phyloP scores from a whole-genome alignment of 2,329 filamentous ascomycete genomes.

The Ophiosphaerella narmari region DNA sequence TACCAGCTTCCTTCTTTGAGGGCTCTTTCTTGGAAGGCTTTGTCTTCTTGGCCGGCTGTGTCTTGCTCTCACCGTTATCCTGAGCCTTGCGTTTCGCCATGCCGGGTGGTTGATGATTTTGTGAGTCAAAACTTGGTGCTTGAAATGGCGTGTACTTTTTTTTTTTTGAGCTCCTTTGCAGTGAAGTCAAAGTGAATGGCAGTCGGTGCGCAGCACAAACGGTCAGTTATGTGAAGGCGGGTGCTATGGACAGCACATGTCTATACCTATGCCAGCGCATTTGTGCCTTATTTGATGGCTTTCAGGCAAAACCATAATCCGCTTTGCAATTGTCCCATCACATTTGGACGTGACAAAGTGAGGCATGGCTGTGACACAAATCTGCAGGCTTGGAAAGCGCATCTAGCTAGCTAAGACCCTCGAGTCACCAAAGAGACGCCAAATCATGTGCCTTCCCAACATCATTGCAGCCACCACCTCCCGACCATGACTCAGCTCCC shows the following conservation, averaged over 20 bases:
- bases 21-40: neutral
- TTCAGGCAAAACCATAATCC: no score
- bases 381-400: neutral
- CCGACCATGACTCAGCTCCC: no score
- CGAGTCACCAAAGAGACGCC: neutral
- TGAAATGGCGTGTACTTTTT: neutral
- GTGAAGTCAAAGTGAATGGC: neutral
- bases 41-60: neutral
- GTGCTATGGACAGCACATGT: neutral
- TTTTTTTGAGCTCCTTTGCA: neutral
- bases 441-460: neutral
- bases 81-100: slow-evolving; percentile 1
- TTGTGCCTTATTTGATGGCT: no score
- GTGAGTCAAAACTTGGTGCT: neutral
- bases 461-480: no score
- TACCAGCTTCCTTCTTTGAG: neutral
- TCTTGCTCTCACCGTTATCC: neutral
- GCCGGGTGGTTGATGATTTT: neutral
- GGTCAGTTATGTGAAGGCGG: neutral
- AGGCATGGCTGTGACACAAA: no score
- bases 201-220: neutral
- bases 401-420: neutral
- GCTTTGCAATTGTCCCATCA: no score
- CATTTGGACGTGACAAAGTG: no score
- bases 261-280: neutral